phyloP scores from a whole-genome alignment of 768 basidiomycete species.

The Podaxis sp. region DNA sequence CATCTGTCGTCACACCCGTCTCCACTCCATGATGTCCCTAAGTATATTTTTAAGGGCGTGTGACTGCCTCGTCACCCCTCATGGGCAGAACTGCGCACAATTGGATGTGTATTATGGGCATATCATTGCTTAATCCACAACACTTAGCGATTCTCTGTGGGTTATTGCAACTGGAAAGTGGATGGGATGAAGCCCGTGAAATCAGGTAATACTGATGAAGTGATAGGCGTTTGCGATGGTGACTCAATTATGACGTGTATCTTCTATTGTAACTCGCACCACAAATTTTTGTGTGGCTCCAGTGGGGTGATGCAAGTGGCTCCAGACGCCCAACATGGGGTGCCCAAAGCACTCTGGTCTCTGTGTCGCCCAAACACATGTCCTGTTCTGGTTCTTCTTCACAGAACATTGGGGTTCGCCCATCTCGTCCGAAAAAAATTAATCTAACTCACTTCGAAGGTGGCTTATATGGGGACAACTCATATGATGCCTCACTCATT shows the following conservation, averaged over 20 bases:
- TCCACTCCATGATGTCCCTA: constrained; percentile 5
- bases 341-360: too few relatives aligned
- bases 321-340: too few relatives aligned
- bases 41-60: background rate
- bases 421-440: constrained; percentile 1
- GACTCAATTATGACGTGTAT: constrained; percentile 1
- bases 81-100: background rate
- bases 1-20: constrained; percentile 9
- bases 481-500: background rate
- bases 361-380: background rate
- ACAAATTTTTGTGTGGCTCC: background rate
- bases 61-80: background rate
- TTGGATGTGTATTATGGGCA: background rate
- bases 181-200: background rate
- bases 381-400: background rate
- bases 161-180: background rate
- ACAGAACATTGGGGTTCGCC: background rate
- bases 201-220: background rate
- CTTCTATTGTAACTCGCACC: background rate
- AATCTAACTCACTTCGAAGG: background rate
- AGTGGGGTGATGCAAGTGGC: too few relatives aligned
- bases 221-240: constrained; percentile 1
- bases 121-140: background rate
- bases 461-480: background rate
- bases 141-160: background rate